Percentiles rank a stretch among this genome's conserved stretches.
phyloP scores from a whole-genome alignment of 176 grass and related monocot species.

The Otatea glauca region DNA sequence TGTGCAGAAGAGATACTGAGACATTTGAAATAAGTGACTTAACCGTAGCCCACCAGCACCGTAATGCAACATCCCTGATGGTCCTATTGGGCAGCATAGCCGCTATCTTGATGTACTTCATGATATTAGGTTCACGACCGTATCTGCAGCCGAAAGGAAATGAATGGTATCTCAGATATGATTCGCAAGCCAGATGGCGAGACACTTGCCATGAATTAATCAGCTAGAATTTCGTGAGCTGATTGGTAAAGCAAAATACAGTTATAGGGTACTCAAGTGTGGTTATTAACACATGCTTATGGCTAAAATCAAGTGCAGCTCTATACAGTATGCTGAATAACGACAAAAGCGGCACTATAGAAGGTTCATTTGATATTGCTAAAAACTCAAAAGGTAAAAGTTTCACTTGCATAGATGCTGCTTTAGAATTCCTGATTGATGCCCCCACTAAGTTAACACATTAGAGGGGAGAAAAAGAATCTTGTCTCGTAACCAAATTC shows the following conservation, averaged over 20 bases:
- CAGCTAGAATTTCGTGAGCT: neutral
- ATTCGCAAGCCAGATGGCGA: neutral
- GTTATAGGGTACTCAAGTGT: conserved; percentile 15
- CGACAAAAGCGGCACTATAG: conserved; percentile 1
- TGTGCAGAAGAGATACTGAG: neutral
- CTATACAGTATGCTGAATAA: conserved; percentile 30
- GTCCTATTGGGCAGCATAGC: conserved; percentile 85
- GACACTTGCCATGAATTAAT: conserved; percentile 2
- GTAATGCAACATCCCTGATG: conserved; percentile 92
- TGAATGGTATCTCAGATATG: neutral
- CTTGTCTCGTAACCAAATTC: neutral
- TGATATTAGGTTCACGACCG: conserved; percentile 81
- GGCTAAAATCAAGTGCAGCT: conserved; percentile 16
- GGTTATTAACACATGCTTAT: conserved; percentile 1
- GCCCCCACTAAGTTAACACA: conserved; percentile 31
- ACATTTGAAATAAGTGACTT: conserved; percentile 51
- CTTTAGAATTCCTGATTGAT: conserved; percentile 36
- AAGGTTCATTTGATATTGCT: conserved; percentile 20
- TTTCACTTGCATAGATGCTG: conserved; percentile 23
- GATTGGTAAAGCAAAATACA: conserved; percentile 17
- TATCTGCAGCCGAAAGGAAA: conserved; percentile 51
- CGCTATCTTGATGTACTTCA: conserved; percentile 98
- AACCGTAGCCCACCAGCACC: conserved; percentile 84
- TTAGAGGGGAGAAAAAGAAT: conserved; percentile 29
- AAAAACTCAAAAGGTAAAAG: conserved; percentile 32